Evolutionary conservation across 192 early-diverging fungal genomes (phyloP).

Genomic region (Coemansia sp.): DNA sequence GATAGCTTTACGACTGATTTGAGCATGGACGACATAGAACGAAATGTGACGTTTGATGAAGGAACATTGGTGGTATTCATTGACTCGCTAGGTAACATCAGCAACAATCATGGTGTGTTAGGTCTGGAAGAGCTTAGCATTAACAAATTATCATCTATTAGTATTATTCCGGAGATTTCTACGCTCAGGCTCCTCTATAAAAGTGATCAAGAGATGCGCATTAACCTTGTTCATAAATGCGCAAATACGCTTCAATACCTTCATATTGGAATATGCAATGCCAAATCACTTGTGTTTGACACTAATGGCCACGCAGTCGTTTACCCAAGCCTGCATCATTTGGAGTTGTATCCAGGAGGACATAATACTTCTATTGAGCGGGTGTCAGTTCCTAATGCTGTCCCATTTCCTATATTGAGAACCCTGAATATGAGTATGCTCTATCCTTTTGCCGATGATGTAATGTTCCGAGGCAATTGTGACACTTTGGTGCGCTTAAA

Average conservation of each 20-base stretch:
- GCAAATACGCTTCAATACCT: not conserved
- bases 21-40: not conserved
- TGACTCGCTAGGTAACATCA: not conserved
- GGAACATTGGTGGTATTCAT: not conserved
- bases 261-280: not conserved
- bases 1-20: not conserved
- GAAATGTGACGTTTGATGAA: not conserved
- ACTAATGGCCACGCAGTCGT: not conserved
- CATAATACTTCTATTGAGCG: not conserved
- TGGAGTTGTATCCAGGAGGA: not conserved
- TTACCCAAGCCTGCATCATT: constrained; percentile 1
- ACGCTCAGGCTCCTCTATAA: not conserved
- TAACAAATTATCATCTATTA: not conserved
- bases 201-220: not conserved
- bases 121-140: not conserved
- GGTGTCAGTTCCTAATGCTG: not conserved
- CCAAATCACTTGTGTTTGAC: not conserved
- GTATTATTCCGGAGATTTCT: not conserved
- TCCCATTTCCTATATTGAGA: constrained; percentile 5
- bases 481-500: not conserved
- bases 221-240: not conserved
- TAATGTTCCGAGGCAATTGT: constrained; percentile 11
- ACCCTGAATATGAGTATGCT: not conserved
- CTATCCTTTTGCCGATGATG: constrained; percentile 13
- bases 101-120: not conserved